Base-by-base conservation (phyloP, 2,329 filamentous ascomycete genomes). In the Paecilomyces sp. region DNA sequence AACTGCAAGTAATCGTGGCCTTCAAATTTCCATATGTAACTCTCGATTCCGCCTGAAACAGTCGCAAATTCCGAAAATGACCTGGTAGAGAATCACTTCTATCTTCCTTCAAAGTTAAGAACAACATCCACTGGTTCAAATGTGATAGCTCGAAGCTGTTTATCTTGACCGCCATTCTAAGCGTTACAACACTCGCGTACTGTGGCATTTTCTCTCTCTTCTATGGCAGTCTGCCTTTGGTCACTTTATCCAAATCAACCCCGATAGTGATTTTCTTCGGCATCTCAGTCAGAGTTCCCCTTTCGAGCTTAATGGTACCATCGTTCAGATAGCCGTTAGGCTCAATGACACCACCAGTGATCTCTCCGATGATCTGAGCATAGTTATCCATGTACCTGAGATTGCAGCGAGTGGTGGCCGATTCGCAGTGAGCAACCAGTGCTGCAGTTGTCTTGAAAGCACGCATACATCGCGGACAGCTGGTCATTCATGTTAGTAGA, bases 391-490 rank as follows among this genome's bases (percentile, higher is more conserved):
- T 66, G 1, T 70, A 62, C 31, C 65, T 69, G 41, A 78, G 68
- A 7, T 65, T 63, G 65, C 77, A 79, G 22, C 70, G 70, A 28
- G 64, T 67, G 12, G 64, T 74, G 2, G 66, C 64, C 1, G 70
- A 71, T 62, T 79, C 77, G 58, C 71, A 72, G 59, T 80, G 78
- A 0, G 73, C 70, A n/a, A 78, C 66, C 3, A 79, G 66, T 0
- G 75, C 75, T 0, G 73, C 61, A 0, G 68, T 70, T 11, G 68
- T 70, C 28, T 71, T 71, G 68, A 78, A 80, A 28, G 64, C 54
- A 41, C 71, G 74, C 55, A 70, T 63, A 53, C 77, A 80, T 15
- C 67, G 65, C 5, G 76, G 73, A 58, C 77, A 80, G 41, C 73
- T 74, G 55, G 3, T 54, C 47, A 2, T 11, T 2, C 24, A 36